Percentiles rank a stretch among this genome's conserved stretches.
These are phyloP conservation scores for Rhizopogon sp. DNA, from an alignment of 768 basidiomycete species.

Conservation along the genomic window DNA sequence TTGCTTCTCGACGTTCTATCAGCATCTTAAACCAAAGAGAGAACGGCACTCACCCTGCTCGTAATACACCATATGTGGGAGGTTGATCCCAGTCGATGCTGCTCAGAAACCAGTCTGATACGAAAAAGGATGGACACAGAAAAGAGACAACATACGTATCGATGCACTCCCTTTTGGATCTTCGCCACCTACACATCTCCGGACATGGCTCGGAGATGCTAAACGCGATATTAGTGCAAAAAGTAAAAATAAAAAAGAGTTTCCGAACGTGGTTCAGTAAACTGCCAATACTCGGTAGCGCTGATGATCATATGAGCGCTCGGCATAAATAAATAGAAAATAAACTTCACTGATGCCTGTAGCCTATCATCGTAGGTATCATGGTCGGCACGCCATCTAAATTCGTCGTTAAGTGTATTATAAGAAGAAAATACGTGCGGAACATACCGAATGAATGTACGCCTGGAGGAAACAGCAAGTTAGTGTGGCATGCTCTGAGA, in stretches of 20 bases:
- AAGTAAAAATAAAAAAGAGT: not conserved
- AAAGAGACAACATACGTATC: conserved; percentile 30
- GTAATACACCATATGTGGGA: conserved; percentile 43
- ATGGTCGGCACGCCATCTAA: conserved; percentile 50
- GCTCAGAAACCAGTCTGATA: not conserved
- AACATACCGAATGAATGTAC: conserved; percentile 40
- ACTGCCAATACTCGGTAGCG: conserved; percentile 44
- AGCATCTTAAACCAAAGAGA: conserved; percentile 5
- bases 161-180: conserved; percentile 44
- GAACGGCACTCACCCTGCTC: conserved; percentile 31
- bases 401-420: not conserved
- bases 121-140: not conserved
- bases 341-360: conserved; percentile 37
- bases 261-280: conserved; percentile 32
- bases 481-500: not conserved
- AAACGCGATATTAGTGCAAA: not conserved
- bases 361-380: conserved; percentile 39
- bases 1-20: conserved; percentile 13
- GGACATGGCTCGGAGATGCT: conserved; percentile 32
- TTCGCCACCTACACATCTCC: conserved; percentile 38
- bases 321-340: conserved; percentile 3
- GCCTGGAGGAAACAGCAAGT: conserved; percentile 17
- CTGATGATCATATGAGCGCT: conserved; percentile 18
- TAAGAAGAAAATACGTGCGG: not conserved
- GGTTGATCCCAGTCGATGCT: conserved; percentile 46